phyloP scores from a whole-genome alignment of 2,329 filamentous ascomycete species.

The Bipolaris zeicola region DNA sequence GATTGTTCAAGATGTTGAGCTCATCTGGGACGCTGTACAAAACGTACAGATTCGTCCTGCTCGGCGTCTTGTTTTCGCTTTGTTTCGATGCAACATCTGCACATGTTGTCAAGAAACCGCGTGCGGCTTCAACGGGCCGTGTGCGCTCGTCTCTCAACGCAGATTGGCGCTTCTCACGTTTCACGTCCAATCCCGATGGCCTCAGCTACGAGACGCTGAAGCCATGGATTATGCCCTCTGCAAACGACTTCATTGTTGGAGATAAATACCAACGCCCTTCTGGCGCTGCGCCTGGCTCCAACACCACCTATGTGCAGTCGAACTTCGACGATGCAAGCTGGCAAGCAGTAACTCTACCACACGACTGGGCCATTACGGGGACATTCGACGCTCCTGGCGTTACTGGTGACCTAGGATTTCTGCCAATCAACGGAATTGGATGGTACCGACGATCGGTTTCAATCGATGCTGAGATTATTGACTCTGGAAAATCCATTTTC shows the following conservation, averaged over 20 bases:
- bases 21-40: slow-evolving; percentile 6
- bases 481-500: slow-evolving; percentile 50
- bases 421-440: slow-evolving; percentile 60
- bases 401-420: slow-evolving; percentile 48
- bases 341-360: slow-evolving; percentile 53
- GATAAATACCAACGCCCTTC: slow-evolving; percentile 42
- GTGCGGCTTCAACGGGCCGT: slow-evolving; percentile 15
- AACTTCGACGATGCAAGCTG: slow-evolving; percentile 52
- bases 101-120: slow-evolving; percentile 8
- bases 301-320: slow-evolving; percentile 42
- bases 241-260: slow-evolving; percentile 50
- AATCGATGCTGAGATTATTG: slow-evolving; percentile 26
- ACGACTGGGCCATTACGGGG: slow-evolving; percentile 58
- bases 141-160: slow-evolving; percentile 45
- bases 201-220: slow-evolving; percentile 49
- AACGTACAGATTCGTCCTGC: slow-evolving; percentile 11
- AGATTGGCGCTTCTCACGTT: slow-evolving; percentile 50
- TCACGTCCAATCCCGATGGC: slow-evolving; percentile 46
- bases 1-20: slow-evolving; percentile 3
- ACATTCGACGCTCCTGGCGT: slow-evolving; percentile 50
- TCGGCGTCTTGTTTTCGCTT: slow-evolving; percentile 19
- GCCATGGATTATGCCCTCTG: slow-evolving; percentile 52
- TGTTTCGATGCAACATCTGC: slow-evolving; percentile 12
- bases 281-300: slow-evolving; percentile 33
- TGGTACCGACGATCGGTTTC: slow-evolving; percentile 58